Evolutionary conservation across 2,329 filamentous ascomycete species (phyloP).

Genomic region (Orbilia quercus): DNA sequence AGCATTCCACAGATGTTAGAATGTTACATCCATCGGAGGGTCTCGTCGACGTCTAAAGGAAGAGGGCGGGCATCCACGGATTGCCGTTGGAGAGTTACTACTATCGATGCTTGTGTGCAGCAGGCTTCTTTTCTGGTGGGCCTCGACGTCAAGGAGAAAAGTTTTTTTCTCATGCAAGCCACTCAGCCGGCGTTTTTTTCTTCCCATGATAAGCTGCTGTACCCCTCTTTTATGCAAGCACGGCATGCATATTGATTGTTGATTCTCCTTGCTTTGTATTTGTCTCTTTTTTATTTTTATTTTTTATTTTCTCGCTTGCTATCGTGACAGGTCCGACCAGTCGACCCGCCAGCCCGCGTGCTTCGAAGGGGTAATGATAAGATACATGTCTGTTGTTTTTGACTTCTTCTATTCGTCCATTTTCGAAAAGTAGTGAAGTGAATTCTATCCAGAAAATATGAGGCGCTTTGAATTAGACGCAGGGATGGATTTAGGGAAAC

Average conservation of each 20-base stretch:
- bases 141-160: slow-evolving; percentile 52
- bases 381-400: slow-evolving; percentile 15
- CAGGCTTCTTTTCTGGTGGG: slow-evolving; percentile 49
- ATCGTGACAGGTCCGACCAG: slow-evolving; percentile 51
- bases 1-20: slow-evolving; percentile 50
- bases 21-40: slow-evolving; percentile 39
- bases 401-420: background rate
- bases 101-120: slow-evolving; percentile 33
- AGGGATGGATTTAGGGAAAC: background rate
- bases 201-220: slow-evolving; percentile 56
- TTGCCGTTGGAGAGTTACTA: slow-evolving; percentile 38
- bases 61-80: too few relatives aligned
- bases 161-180: slow-evolving; percentile 55
- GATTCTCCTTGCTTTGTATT: slow-evolving; percentile 40
- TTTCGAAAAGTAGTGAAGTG: background rate
- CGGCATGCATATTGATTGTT: slow-evolving; percentile 49
- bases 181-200: slow-evolving; percentile 54
- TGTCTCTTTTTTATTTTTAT: slow-evolving; percentile 8
- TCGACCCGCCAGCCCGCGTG: slow-evolving; percentile 39
- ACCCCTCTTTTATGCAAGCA: slow-evolving; percentile 57
- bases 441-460: too few relatives aligned
- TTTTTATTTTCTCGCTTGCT: slow-evolving; percentile 51
- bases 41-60: too few relatives aligned
- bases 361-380: slow-evolving; percentile 24
- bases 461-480: background rate